Percentiles rank a stretch among this genome's conserved stretches.
Evolutionary conservation across 768 basidiomycete genomes (phyloP).

Genomic region (Guyanaporus albipodus): DNA sequence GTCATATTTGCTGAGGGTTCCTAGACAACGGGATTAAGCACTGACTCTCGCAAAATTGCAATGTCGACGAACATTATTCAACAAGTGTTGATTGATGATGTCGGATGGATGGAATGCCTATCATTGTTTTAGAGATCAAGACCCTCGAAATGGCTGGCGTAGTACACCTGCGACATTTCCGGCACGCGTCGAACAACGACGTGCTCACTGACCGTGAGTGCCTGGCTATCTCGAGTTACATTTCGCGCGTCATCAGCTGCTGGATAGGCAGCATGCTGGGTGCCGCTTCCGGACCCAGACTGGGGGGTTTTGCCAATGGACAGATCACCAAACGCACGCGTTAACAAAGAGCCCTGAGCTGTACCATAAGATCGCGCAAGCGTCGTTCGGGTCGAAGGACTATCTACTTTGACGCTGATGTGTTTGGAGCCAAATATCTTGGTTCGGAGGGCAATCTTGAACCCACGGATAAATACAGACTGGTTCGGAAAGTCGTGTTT

Average conservation of each 20-base stretch:
- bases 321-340: neutral
- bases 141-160: neutral
- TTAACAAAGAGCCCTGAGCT: neutral
- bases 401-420: neutral
- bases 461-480: constrained; percentile 26
- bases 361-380: neutral
- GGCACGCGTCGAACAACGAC: neutral
- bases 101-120: constrained; percentile 14
- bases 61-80: neutral
- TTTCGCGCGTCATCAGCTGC: neutral
- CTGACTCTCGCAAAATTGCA: neutral
- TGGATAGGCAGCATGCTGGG: neutral
- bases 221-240: neutral
- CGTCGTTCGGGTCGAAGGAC: neutral
- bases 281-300: neutral
- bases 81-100: constrained; percentile 7
- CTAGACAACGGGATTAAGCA: neutral
- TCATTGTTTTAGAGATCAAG: neutral
- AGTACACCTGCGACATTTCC: neutral
- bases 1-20: neutral
- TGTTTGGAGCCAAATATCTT: neutral
- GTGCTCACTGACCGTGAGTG: neutral
- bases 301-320: neutral
- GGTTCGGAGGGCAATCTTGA: constrained; percentile 17
- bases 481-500: constrained; percentile 15